Conservation (phyloP, 352 stramenopile species). For the Aphanomyces euteiches region DNA sequence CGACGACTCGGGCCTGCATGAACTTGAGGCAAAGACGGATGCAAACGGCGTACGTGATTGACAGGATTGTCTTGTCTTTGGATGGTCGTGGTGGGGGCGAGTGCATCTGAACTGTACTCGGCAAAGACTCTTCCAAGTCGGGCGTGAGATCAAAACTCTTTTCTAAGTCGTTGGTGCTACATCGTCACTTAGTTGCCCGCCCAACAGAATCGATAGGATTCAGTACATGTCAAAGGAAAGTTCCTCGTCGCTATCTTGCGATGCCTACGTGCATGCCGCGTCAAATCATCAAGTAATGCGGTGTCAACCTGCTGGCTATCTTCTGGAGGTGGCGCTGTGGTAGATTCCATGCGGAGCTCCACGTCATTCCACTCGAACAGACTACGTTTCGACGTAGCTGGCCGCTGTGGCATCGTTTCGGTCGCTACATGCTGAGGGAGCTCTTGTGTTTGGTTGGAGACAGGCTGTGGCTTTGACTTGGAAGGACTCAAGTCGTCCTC, state of each 20-base stretch:
- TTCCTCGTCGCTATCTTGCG: conserved; percentile 33
- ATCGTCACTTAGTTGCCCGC: conserved; percentile 25
- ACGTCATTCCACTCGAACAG: too few species aligned
- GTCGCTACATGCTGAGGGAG: too few species aligned
- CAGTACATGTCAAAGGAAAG: conserved; percentile 64
- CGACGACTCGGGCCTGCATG: conserved; percentile 30
- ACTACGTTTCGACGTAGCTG: too few species aligned
- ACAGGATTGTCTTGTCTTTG: not conserved
- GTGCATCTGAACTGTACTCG: conserved; percentile 23
- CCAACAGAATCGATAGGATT: conserved; percentile 26
- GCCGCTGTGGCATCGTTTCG: too few species aligned
- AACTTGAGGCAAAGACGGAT: conserved; percentile 32
- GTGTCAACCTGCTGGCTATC: too few species aligned
- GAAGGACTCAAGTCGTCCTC: not conserved
- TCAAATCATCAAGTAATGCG: too few species aligned
- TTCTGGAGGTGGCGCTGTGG: too few species aligned
- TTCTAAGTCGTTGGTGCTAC: conserved; percentile 41
- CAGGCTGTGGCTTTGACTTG: too few species aligned
- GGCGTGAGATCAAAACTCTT: conserved; percentile 37
- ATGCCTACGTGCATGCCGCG: too few species aligned
- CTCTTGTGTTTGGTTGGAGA: too few species aligned
- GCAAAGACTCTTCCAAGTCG: conserved; percentile 18
- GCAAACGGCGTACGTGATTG: not conserved
- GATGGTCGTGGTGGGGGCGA: not conserved
- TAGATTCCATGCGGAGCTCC: too few species aligned